A percentile compares a stretch with the other conserved stretches of the same genome.
Conservation (phyloP, 371 early-diverging fungal genomes). For the Sanchytrium tribonematis region DNA sequence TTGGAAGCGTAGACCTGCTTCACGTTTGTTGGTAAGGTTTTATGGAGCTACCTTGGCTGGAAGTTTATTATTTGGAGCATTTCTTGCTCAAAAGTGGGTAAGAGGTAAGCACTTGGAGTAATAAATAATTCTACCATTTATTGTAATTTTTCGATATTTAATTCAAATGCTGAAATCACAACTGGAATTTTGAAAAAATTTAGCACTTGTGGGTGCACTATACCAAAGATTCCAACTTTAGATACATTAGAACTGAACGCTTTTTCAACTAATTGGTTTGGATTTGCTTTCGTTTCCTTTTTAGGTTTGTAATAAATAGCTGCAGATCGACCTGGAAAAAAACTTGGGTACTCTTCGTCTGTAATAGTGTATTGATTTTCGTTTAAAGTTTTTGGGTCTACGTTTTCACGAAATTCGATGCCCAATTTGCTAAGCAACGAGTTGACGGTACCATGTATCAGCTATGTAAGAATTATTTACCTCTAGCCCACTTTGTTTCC, state of each 20-base stretch:
- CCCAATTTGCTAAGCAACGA: constrained; percentile 55
- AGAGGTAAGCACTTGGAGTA: background rate
- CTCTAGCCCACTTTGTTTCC: constrained; percentile 73
- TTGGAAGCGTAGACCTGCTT: background rate
- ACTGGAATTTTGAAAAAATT: constrained; percentile 49
- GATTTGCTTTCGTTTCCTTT: constrained; percentile 13
- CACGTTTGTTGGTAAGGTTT: background rate
- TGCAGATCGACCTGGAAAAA: constrained; percentile 72
- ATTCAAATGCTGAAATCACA: constrained; percentile 70
- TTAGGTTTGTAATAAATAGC: constrained; percentile 36
- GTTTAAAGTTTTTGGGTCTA: constrained; percentile 13
- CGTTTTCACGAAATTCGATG: constrained; percentile 18
- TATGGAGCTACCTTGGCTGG: background rate
- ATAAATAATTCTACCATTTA: constrained; percentile 14
- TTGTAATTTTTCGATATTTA: constrained; percentile 80
- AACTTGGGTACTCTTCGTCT: constrained; percentile 45
- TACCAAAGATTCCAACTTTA: constrained; percentile 53
- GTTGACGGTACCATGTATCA: constrained; percentile 70
- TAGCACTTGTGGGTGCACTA: constrained; percentile 72
- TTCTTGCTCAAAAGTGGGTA: background rate
- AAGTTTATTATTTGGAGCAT: background rate
- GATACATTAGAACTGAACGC: background rate
- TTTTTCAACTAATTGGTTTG: background rate
- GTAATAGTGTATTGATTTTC: constrained; percentile 56
- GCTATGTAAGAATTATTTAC: constrained; percentile 16